Conservation (phyloP, 31 red algal species). For the Asparagopsis taxiformis region DNA sequence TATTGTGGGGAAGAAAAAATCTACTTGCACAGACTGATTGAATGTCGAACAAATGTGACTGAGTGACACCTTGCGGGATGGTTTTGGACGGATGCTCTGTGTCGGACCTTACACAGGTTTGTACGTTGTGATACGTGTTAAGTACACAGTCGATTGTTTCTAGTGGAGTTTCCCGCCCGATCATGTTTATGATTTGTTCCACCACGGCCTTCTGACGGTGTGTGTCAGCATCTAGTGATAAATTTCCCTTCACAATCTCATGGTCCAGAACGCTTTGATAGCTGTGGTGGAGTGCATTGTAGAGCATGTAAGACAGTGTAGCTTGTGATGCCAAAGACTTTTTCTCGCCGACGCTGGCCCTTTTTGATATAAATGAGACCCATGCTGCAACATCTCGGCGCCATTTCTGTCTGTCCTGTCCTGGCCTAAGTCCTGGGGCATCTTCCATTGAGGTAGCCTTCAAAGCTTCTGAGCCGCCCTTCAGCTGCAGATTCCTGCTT, state of each 20-base stretch:
- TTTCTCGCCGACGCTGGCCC: background rate
- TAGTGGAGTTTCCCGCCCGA: background rate
- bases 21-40: background rate
- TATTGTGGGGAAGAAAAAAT: background rate
- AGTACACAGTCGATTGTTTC: background rate
- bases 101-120: background rate
- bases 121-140: background rate
- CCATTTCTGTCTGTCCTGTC: background rate
- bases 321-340: background rate
- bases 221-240: background rate
- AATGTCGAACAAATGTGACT: background rate
- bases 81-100: background rate
- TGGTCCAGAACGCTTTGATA: background rate
- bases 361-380: background rate
- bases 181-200: background rate
- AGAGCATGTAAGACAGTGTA: background rate
- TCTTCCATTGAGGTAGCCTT: background rate
- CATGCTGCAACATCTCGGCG: background rate
- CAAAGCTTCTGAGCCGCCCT: background rate
- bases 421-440: background rate
- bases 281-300: background rate
- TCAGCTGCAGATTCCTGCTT: background rate
- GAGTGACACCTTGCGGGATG: background rate
- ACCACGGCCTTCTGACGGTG: background rate
- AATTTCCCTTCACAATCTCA: background rate